Base-by-base conservation (phyloP, 2,329 filamentous ascomycete genomes). In the Paraphoma sp. region DNA sequence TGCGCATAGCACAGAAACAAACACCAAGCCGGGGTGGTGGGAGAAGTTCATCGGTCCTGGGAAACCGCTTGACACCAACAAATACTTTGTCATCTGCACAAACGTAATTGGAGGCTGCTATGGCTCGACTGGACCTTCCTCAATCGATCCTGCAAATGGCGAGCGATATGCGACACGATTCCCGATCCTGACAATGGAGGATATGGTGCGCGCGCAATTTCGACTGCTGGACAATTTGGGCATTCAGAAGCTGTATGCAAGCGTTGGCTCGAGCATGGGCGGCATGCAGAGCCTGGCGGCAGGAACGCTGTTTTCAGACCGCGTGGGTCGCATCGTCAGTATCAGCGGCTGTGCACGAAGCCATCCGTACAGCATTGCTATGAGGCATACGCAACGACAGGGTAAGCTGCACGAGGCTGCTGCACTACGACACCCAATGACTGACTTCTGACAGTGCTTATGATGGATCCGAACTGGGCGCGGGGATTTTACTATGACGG, bases 391-490 rank as follows among this genome's bases (percentile, higher is more conserved):
- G 0, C 95, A 99, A 78, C 88, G 95, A 29, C 95, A 98, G 80
- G 80, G 80, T 80, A 67, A 30, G 72, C 62, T 43, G 3, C 6
- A 16, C 41, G 6, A 4, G n/a, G 11, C 12, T 51, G 4, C 4
- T 17, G 2, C 8, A 4, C 6, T 17, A 16, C 30, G 18, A 23
- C 38, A 17, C 17, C 31, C 23, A 17, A 43, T 38, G 12, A 18
- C 57, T 70, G 50, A 68, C 49, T 31, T 28, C 18, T 7, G 11
- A 43, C 53, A 80, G 95, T 97, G 1, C 85, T 99, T 46, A 98
- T 99, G 93, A 97, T 97, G 90, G 95, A 99, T 70, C 93, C 93
- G 2, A 93, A 96, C 71, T 99, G 95, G 95, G 91, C 92, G 65
- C 87, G 95, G 36, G 95, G 95, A 1, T 96, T 94, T 80, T 98